These are phyloP conservation scores for Saccharomyces jurei DNA, from an alignment of 805 yeast genomes.

Conservation along the genomic window DNA sequence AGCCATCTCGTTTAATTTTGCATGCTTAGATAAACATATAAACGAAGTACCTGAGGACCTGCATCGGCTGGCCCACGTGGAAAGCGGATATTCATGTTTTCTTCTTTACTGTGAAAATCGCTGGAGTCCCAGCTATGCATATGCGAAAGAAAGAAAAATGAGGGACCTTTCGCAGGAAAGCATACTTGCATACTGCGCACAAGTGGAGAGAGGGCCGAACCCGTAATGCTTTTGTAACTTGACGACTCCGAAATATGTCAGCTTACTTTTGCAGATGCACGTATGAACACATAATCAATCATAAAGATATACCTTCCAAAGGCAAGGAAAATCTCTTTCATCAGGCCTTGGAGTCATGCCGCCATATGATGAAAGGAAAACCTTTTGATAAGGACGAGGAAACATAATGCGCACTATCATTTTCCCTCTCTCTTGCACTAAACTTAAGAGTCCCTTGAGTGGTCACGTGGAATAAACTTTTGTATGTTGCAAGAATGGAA, in stretches of 20 bases:
- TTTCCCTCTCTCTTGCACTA: background rate
- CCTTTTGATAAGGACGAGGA: background rate
- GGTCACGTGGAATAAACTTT: background rate
- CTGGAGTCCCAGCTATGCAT: background rate
- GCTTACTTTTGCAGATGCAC: background rate
- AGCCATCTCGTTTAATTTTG: background rate
- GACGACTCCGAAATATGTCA: background rate
- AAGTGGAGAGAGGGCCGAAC: background rate
- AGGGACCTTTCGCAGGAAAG: background rate
- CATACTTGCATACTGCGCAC: background rate
- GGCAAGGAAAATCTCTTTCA: background rate
- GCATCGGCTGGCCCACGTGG: background rate
- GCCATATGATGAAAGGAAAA: background rate
- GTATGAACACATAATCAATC: background rate
- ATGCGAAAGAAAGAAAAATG: background rate
- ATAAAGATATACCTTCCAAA: background rate
- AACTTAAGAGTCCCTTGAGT: background rate
- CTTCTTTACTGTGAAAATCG: background rate
- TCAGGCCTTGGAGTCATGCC: background rate
- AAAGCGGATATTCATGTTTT: background rate
- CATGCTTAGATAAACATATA: background rate
- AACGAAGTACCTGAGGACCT: background rate
- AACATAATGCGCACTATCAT: background rate
- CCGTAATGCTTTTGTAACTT: background rate
- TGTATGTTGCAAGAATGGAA: background rate